Conservation (phyloP, 495 filamentous ascomycete genomes). For the Ramalina intermedia region DNA sequence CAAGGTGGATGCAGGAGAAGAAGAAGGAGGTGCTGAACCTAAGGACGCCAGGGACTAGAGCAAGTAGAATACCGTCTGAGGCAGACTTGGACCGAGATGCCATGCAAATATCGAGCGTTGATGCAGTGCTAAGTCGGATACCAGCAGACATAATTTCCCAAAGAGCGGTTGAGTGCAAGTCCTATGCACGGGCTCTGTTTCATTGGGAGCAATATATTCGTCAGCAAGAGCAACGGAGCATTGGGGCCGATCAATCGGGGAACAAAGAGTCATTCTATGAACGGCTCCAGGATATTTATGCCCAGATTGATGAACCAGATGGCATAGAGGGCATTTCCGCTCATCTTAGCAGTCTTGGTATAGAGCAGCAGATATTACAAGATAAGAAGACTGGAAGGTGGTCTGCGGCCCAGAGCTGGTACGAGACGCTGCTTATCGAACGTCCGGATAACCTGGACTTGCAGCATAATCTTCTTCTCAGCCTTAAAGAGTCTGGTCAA, state of each 20-base stretch:
- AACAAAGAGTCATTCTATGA: constrained; percentile 50
- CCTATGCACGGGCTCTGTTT: constrained; percentile 81
- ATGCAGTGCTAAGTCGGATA: constrained; percentile 49
- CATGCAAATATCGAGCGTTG: constrained; percentile 44
- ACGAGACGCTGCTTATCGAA: constrained; percentile 71
- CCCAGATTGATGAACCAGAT: constrained; percentile 93
- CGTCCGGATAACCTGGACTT: constrained; percentile 60
- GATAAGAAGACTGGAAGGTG: constrained; percentile 89
- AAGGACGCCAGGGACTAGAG: constrained; percentile 22
- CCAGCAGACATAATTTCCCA: constrained; percentile 74
- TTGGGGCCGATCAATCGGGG: constrained; percentile 23
- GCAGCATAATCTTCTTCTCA: constrained; percentile 72
- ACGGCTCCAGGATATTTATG: constrained; percentile 81
- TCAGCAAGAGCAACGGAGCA: constrained; percentile 31
- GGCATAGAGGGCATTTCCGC: constrained; percentile 89
- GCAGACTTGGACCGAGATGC: constrained; percentile 26
- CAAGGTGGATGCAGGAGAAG: constrained; percentile 74
- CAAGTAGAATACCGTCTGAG: constrained; percentile 20
- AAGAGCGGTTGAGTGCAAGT: constrained; percentile 80
- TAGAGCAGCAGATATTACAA: constrained; percentile 84
- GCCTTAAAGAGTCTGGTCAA: constrained; percentile 83
- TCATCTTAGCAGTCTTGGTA: constrained; percentile 62
- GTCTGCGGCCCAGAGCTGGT: constrained; percentile 97
- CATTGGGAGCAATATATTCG: constrained; percentile 88
- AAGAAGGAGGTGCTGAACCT: constrained; percentile 39